phyloP scores from a whole-genome alignment of 1,284 basidiomycete species.

The Puccinia polysora region DNA sequence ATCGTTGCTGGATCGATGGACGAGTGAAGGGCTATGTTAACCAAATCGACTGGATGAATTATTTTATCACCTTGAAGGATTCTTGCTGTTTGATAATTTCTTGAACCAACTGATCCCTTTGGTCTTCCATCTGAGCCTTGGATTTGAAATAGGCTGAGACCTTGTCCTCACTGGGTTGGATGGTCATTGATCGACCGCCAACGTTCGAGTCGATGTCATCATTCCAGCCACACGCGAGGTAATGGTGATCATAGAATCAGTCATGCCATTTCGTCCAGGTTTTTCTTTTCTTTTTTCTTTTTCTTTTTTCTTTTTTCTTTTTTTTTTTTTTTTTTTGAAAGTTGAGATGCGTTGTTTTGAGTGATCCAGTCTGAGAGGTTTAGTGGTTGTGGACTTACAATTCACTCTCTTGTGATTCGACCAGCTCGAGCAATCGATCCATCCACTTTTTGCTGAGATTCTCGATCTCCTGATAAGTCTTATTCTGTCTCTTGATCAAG shows the following conservation, averaged over 20 bases:
- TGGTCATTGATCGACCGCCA: neutral
- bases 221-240: neutral
- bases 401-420: slow-evolving; percentile 18
- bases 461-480: slow-evolving; percentile 18
- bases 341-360: neutral
- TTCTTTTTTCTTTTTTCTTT: too few species aligned
- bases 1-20: neutral
- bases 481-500: slow-evolving; percentile 19
- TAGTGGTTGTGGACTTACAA: slow-evolving; percentile 5
- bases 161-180: neutral
- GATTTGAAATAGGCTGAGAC: neutral
- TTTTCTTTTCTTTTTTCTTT: too few species aligned
- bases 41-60: neutral
- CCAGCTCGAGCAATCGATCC: slow-evolving; percentile 2
- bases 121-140: slow-evolving; percentile 2
- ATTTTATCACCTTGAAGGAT: slow-evolving; percentile 11
- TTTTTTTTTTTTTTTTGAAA: neutral
- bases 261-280: too few species aligned
- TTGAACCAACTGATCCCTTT: neutral
- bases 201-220: neutral
- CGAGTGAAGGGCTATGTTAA: neutral
- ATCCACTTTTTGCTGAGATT: neutral
- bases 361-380: neutral
- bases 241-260: too few species aligned
- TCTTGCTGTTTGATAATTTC: slow-evolving; percentile 12